phyloP scores from a whole-genome alignment of 140 eudicot genomes.

The Cichorium intybus region DNA sequence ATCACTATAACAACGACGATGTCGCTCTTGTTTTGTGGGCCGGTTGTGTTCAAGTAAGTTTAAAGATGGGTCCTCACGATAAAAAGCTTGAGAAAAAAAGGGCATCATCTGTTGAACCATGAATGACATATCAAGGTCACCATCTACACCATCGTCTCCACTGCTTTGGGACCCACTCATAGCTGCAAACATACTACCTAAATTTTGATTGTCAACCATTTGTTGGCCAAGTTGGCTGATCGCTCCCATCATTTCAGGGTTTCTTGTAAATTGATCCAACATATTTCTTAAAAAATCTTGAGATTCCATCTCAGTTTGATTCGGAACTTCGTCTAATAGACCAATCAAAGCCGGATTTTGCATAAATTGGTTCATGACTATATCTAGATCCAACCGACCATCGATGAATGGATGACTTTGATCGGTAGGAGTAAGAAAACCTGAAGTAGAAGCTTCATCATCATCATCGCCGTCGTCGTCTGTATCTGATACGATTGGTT shows the following conservation, averaged over 20 bases:
- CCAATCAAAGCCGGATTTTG: constrained; percentile 64
- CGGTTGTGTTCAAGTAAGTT: constrained; percentile 21
- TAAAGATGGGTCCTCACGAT: constrained; percentile 36
- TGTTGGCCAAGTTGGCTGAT: constrained; percentile 77
- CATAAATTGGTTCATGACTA: constrained; percentile 55
- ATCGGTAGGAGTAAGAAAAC: constrained; percentile 15
- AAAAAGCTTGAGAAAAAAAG: constrained; percentile 58
- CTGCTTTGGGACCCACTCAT: constrained; percentile 25
- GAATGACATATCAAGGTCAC: constrained; percentile 57
- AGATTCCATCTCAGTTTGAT: constrained; percentile 63
- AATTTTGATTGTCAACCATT: constrained; percentile 51
- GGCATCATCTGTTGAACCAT: constrained; percentile 97
- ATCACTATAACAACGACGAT: constrained; percentile 32
- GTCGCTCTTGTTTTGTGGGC: constrained; percentile 21
- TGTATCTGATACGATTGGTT: constrained; percentile 25
- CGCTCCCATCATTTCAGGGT: constrained; percentile 66
- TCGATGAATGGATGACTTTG: constrained; percentile 13
- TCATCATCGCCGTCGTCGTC: constrained; percentile 15
- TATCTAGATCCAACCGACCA: constrained; percentile 45
- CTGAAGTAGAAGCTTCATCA: constrained; percentile 12
- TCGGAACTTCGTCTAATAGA: constrained; percentile 56
- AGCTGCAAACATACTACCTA: constrained; percentile 57
- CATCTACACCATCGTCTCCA: constrained; percentile 8
- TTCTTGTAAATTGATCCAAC: constrained; percentile 71
- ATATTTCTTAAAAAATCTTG: constrained; percentile 61